These are phyloP conservation scores for Cercophora newfieldiana DNA, from an alignment of 495 filamentous ascomycete species.

Conservation along the genomic window DNA sequence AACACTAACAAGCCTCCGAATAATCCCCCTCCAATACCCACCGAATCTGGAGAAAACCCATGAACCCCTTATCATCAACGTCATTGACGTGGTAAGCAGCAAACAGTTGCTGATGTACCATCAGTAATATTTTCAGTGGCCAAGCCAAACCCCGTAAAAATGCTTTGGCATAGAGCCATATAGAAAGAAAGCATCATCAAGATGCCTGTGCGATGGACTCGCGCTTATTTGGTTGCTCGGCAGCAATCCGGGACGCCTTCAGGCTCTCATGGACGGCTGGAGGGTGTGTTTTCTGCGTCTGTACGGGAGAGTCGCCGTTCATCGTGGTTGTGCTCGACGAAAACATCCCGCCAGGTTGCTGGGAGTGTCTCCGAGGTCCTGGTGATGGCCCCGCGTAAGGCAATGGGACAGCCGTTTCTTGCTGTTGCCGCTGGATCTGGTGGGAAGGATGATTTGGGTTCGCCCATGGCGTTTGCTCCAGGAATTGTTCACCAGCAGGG, in stretches of 20 bases:
- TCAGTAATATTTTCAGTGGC: not conserved
- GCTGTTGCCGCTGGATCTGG: constrained; percentile 44
- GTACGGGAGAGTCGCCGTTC: constrained; percentile 29
- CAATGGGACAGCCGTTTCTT: constrained; percentile 21
- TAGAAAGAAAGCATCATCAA: constrained; percentile 14
- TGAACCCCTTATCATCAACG: not conserved
- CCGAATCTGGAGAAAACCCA: not conserved
- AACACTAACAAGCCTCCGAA: constrained; percentile 16
- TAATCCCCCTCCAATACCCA: not conserved
- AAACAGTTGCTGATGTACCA: not conserved
- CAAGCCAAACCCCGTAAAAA: not conserved
- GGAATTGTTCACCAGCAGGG: constrained; percentile 76
- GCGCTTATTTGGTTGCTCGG: constrained; percentile 26
- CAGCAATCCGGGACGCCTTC: constrained; percentile 24
- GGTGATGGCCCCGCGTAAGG: constrained; percentile 30
- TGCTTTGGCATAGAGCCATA: not conserved
- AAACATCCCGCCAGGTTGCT: constrained; percentile 33
- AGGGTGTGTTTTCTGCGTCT: constrained; percentile 26
- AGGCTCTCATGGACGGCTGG: constrained; percentile 23
- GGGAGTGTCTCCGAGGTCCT: constrained; percentile 33
- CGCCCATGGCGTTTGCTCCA: constrained; percentile 83
- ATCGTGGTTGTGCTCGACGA: constrained; percentile 27
- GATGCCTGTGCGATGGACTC: constrained; percentile 31
- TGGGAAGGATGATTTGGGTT: constrained; percentile 84
- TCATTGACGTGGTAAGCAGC: not conserved